Evolutionary conservation across 805 yeast genomes (phyloP), one percentile per base, ranked within the genome.

Genomic region (Saccharomycopsis schoenii): DNA sequence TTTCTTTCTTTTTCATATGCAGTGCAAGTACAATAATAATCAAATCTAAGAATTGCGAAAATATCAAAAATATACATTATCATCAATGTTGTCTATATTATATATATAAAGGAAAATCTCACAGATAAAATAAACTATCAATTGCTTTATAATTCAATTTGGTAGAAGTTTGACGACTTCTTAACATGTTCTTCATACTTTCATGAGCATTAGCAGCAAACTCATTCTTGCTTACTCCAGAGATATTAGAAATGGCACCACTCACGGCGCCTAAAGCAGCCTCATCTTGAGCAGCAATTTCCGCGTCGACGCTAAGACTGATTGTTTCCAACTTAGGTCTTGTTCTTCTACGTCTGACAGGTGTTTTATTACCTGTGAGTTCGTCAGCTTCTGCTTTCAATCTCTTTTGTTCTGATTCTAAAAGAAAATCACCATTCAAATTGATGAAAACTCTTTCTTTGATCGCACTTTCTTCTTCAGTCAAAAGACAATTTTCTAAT

Each of bases 371-470:
- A 4, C 98, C 99, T 0, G 93, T 86, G 37, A 89, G 81, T 62
- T 81, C 83, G 73, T 94, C 98, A 0, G 96, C 94, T 70, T 91
- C 96, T 58, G 80, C 80, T 70, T 92, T 89, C 62, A 93, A 76
- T 64, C 92, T 76, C 69, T 89, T 91, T 66, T 83, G 82, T 67
- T 93, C 97, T 72, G 90, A 96, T 56, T 87, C 94, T 9, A 89
- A 70, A 60, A 94, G 74, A 69, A 83, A 94, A 36, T 92, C 98
- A 62, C 88, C 88, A 72, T 96, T 92, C 47, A 89, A 77, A 1
- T 94, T 92, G 59, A 88, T 84, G 98, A 99, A 94, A 2, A 92
- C 82, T 62, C 87, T 79, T 66, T 90, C 92, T 71, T 93, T 94
- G 65, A 86, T 70, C 61, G 75, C 78, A 11, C 85, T 79, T 64